These are phyloP conservation scores for Pyrenochaeta sp. DNA, from an alignment of 2,329 filamentous ascomycete genomes.

Conservation along the genomic window DNA sequence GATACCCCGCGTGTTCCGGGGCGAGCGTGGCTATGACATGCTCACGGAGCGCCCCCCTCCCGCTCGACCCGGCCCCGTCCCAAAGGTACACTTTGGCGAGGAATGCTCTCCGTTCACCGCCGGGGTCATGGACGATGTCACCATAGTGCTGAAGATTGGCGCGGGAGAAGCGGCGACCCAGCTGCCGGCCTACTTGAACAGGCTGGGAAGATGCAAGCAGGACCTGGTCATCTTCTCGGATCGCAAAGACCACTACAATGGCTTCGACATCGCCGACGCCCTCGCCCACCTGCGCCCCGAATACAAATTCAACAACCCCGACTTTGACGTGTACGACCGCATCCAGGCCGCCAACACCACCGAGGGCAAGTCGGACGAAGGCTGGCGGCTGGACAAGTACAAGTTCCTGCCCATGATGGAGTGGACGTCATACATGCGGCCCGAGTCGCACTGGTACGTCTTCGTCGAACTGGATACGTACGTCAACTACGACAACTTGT, in stretches of 20 bases:
- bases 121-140: constrained; percentile 55
- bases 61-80: constrained; percentile 23
- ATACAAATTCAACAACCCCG: constrained; percentile 54
- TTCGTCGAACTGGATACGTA: constrained; percentile 51
- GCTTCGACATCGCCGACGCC: constrained; percentile 57
- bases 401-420: constrained; percentile 66
- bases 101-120: constrained; percentile 43
- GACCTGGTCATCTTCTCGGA: constrained; percentile 68
- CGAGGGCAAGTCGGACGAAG: constrained; percentile 57
- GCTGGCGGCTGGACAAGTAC: constrained; percentile 66
- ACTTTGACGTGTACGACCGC: constrained; percentile 61
- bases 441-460: constrained; percentile 46
- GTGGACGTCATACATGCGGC: constrained; percentile 53
- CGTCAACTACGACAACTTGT: constrained; percentile 50
- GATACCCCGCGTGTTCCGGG: constrained; percentile 32
- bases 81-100: constrained; percentile 36
- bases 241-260: constrained; percentile 61
- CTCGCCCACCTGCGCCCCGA: constrained; percentile 56
- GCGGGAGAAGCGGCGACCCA: constrained; percentile 65
- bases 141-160: constrained; percentile 66
- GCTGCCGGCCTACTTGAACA: constrained; percentile 64
- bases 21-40: constrained; percentile 43
- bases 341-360: constrained; percentile 51
- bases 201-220: constrained; percentile 64
- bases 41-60: constrained; percentile 36